Percentiles rank a stretch among this genome's conserved stretches.
phyloP scores from a whole-genome alignment of 2,329 filamentous ascomycete genomes.

The Ophiostoma triangulosporum region DNA sequence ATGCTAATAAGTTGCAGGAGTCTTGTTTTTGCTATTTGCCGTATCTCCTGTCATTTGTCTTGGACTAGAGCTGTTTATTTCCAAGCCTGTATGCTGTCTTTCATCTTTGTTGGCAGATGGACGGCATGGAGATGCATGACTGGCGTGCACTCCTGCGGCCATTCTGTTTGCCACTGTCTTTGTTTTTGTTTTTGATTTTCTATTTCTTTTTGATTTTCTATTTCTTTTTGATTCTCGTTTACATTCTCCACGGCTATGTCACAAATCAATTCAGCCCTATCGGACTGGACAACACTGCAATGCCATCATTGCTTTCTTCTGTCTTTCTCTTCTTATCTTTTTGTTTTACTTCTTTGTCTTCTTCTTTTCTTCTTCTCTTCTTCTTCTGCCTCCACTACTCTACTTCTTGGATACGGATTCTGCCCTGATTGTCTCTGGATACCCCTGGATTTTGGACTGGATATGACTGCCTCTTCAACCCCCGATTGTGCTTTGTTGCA shows the following conservation, averaged over 20 bases:
- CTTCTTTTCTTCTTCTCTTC: no score
- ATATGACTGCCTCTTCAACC: neutral
- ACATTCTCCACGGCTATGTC: neutral
- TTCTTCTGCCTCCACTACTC: no score
- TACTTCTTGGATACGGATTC: neutral
- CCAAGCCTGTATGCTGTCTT: no score
- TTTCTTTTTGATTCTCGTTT: neutral
- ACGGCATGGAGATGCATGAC: no score
- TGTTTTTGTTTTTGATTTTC: no score
- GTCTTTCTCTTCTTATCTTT: no score
- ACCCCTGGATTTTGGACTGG: neutral
- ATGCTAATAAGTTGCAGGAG: neutral
- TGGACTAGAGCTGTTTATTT: neutral
- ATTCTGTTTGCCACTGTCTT: no score
- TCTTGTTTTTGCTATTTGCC: neutral
- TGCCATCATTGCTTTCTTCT: neutral
- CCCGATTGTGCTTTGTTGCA: neutral
- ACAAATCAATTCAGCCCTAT: neutral
- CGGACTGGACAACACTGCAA: neutral
- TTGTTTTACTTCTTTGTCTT: no score
- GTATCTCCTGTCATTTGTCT: neutral
- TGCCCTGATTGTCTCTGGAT: neutral
- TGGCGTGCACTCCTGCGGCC: no score
- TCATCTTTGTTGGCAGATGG: no score
- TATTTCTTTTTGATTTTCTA: no score